Evolutionary conservation across 208 protist genomes (phyloP).

Genomic region (Trypanosoma melophagium): DNA sequence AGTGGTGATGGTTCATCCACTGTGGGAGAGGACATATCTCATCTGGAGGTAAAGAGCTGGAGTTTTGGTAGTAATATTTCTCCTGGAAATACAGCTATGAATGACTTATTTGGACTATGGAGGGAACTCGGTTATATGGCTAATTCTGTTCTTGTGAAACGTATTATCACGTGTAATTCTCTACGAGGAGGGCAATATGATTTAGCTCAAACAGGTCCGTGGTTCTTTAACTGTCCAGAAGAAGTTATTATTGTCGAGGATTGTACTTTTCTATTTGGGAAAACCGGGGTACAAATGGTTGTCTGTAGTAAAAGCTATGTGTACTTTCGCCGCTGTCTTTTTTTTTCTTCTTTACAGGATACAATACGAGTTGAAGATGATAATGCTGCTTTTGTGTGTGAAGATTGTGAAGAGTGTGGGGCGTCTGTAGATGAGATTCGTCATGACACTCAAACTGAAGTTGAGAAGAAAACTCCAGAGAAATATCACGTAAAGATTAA

Average conservation of each 20-base stretch:
- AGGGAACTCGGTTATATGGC: constrained; percentile 3
- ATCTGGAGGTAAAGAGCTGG: constrained; percentile 16
- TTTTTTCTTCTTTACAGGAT: constrained; percentile 25
- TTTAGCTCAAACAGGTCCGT: constrained; percentile 38
- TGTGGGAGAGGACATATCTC: neutral
- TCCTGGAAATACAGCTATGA: constrained; percentile 1
- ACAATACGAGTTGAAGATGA: constrained; percentile 19
- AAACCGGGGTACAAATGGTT: constrained; percentile 17
- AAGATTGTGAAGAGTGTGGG: constrained; percentile 26
- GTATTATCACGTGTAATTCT: constrained; percentile 23
- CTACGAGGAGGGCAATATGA: constrained; percentile 26
- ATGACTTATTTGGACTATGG: constrained; percentile 1
- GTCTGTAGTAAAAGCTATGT: constrained; percentile 43
- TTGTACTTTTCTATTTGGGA: constrained; percentile 38
- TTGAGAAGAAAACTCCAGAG: neutral
- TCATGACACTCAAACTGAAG: neutral
- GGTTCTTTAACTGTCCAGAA: constrained; percentile 44
- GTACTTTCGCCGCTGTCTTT: constrained; percentile 45
- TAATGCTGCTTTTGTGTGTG: constrained; percentile 31
- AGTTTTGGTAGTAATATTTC: constrained; percentile 25
- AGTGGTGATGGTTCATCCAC: constrained; percentile 12
- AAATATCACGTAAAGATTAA: constrained; percentile 13
- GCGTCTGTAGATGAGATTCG: neutral
- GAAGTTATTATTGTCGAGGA: constrained; percentile 47
- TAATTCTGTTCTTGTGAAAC: constrained; percentile 25